Evolutionary conservation across 805 yeast species (phyloP).

Genomic region (Citeromyces nyonsensis): DNA sequence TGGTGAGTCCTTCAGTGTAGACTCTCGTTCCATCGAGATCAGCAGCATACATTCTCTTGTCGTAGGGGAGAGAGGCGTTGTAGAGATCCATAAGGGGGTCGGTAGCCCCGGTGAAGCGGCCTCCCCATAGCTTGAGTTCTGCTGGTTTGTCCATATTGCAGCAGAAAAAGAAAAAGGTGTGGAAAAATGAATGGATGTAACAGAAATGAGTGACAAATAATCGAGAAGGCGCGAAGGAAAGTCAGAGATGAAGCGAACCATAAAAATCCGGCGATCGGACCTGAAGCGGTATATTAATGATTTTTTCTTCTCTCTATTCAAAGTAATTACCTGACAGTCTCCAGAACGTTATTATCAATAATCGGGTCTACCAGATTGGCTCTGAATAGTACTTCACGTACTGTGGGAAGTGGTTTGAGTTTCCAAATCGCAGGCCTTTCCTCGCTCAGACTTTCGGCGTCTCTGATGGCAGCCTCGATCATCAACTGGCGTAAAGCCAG

Average conservation of each 20-base stretch:
- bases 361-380: slow-evolving; percentile 84
- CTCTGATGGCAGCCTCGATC: slow-evolving; percentile 77
- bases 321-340: slow-evolving; percentile 84
- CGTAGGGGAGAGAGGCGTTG: slow-evolving; percentile 94
- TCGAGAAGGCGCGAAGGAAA: no score
- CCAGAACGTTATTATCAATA: slow-evolving; percentile 83
- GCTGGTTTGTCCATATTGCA: slow-evolving; percentile 10
- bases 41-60: slow-evolving; percentile 85
- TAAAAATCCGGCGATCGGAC: no score
- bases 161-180: no score
- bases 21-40: slow-evolving; percentile 91
- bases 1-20: slow-evolving; percentile 75
- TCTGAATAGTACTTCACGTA: slow-evolving; percentile 58
- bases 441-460: slow-evolving; percentile 39
- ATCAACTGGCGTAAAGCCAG: slow-evolving; percentile 70
- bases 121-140: slow-evolving; percentile 89
- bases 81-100: slow-evolving; percentile 97
- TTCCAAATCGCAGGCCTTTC: slow-evolving; percentile 65
- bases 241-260: no score
- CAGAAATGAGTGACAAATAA: no score
- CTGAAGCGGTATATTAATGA: no score
- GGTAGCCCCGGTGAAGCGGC: slow-evolving; percentile 91
- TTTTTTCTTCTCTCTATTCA: no score
- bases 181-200: no score
- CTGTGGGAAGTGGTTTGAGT: slow-evolving; percentile 66